Base-by-base conservation (phyloP, 805 yeast genomes). In the Cephaloascus albidus region DNA sequence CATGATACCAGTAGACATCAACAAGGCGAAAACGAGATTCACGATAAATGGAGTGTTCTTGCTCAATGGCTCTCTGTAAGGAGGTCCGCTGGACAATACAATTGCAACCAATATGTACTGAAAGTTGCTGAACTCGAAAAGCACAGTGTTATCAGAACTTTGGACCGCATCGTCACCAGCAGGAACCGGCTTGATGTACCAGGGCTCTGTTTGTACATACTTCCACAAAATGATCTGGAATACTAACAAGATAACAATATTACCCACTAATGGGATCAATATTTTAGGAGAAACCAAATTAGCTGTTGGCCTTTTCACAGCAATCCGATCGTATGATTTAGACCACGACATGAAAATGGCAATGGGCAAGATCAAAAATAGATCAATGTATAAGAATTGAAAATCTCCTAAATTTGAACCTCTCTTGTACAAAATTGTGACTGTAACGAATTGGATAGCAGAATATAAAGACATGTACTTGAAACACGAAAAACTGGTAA, bases 261-360 rank as follows among this genome's bases (percentile, higher is more conserved):
- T 84, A 15, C 90, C 77, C n/a, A 87, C 48, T 46, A 93, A 61
- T 3, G 96, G 96, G 2, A 85, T 70, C 47, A 94, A 67, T 32
- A 93, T 81, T 56, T 89, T 89, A 35, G 90, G 83, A 1, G 96
- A 84, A 1, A 93, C 93, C 43, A 93, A 66, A 57, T 93, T 90
- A 0, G 98, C 97, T 0, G 95, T 85, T 4, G 99, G 98, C 38
- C 95, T 72, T 53, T 88, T 89, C 30, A 64, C 58, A 10, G 76
- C 75, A 23, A 93, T 63, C 18, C 44, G 50, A 2, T 61, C 61
- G 52, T 68, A 81, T 0, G 99, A 95, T 50, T 79, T 77, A 1
- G 97, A 81, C 97, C 98, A 93, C 4, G 97, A 89, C 98, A 93
- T 85, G 61, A 89, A 88, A 4, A 93, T 79, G 0, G 98, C 98